A percentile compares a stretch with the other conserved stretches of the same genome.
phyloP scores from a whole-genome alignment of 2,329 filamentous ascomycete genomes.

The Alternaria viburni region DNA sequence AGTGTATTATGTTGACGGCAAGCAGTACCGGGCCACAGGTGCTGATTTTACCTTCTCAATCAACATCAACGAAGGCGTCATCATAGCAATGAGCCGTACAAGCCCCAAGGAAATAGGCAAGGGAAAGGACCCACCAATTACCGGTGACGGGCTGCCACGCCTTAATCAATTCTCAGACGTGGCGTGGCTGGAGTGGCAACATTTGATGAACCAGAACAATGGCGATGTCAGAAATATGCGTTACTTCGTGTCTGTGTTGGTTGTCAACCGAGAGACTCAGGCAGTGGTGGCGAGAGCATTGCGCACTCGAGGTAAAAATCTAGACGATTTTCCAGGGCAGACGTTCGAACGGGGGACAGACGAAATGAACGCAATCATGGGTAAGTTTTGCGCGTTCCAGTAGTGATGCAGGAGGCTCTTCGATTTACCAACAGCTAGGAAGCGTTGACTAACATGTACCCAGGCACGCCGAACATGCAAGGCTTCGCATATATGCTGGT shows the following conservation, averaged over 20 bases:
- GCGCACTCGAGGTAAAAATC: conserved; percentile 2
- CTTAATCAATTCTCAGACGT: conserved; percentile 27
- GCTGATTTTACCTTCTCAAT: conserved; percentile 21
- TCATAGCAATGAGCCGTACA: conserved; percentile 21
- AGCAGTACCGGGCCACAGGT: conserved; percentile 20
- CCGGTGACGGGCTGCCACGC: conserved; percentile 10
- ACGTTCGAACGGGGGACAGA: conserved; percentile 18
- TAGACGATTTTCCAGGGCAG: conserved; percentile 24
- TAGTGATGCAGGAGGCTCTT: background rate
- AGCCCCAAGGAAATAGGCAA: conserved; percentile 15
- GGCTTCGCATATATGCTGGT: conserved; percentile 28
- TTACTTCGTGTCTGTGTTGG: conserved; percentile 24
- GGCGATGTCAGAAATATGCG: conserved; percentile 6
- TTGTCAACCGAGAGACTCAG: conserved; percentile 20
- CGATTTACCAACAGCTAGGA: background rate
- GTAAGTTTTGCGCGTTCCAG: background rate
- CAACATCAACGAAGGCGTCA: conserved; percentile 22
- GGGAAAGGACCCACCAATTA: too few relatives aligned
- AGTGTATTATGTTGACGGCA: too few relatives aligned
- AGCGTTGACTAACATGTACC: background rate
- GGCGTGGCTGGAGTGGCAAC: conserved; percentile 24
- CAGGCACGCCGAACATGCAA: conserved; percentile 24
- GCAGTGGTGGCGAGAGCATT: conserved; percentile 15
- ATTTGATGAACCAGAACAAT: too few relatives aligned
- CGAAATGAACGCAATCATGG: conserved; percentile 25